phyloP scores from a whole-genome alignment of 495 filamentous ascomycete species.

The Platismatia glauca region DNA sequence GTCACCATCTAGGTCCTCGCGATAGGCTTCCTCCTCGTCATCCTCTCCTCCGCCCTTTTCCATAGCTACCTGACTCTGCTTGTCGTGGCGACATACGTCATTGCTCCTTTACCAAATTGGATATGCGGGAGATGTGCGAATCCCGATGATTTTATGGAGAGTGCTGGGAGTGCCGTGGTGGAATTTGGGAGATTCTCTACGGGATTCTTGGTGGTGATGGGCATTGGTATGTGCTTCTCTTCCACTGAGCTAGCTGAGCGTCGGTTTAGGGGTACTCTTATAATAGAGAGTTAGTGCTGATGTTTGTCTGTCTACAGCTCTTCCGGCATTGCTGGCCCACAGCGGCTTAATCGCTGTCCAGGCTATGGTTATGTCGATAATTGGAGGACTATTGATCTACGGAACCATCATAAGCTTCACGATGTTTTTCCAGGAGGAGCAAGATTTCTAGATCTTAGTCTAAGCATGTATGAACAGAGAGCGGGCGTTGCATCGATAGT shows the following conservation, averaged over 20 bases:
- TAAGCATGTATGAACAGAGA: slow-evolving; percentile 6
- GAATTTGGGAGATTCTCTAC: slow-evolving; percentile 93
- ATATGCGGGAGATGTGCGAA: slow-evolving; percentile 79
- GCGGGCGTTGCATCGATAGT: background rate
- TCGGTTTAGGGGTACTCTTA: no score
- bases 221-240: slow-evolving; percentile 63
- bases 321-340: slow-evolving; percentile 87
- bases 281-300: background rate
- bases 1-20: slow-evolving; percentile 62
- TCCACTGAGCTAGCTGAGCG: background rate
- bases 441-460: slow-evolving; percentile 53
- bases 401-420: slow-evolving; percentile 95
- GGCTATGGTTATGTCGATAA: slow-evolving; percentile 93
- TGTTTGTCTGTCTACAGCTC: slow-evolving; percentile 47
- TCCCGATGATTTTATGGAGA: slow-evolving; percentile 96
- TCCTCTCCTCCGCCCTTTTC: slow-evolving; percentile 92
- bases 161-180: slow-evolving; percentile 64
- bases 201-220: slow-evolving; percentile 96
- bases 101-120: slow-evolving; percentile 94
- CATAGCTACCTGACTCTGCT: slow-evolving; percentile 86
- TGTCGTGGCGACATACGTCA: slow-evolving; percentile 88
- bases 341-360: slow-evolving; percentile 64
- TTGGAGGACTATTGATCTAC: slow-evolving; percentile 90
- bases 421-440: slow-evolving; percentile 96
- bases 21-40: slow-evolving; percentile 97